phyloP scores from a whole-genome alignment of 2,329 filamentous ascomycete species.

The Fusarium burgessii region DNA sequence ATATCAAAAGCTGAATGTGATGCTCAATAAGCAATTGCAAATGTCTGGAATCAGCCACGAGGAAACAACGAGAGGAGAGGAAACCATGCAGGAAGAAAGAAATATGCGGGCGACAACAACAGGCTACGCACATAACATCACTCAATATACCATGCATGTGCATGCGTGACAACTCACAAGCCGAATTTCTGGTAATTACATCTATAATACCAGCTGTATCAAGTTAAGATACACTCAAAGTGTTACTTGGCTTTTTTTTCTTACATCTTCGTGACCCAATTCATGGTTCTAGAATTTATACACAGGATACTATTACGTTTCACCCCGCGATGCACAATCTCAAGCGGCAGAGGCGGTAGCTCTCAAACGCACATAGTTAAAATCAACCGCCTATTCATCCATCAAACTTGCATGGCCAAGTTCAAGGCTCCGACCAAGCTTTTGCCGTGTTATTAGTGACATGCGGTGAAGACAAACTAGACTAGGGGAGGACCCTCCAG shows the following conservation, averaged over 20 bases:
- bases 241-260: conserved; percentile 5
- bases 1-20: conserved; percentile 4
- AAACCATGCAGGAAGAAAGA: conserved; percentile 9
- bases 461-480: conserved; percentile 42
- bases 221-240: conserved; percentile 1
- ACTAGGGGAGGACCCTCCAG: conserved; percentile 22
- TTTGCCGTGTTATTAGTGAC: conserved; percentile 31
- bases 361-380: conserved; percentile 9
- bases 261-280: background rate
- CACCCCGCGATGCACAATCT: conserved; percentile 22
- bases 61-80: conserved; percentile 1
- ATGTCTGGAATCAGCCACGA: conserved; percentile 26
- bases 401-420: conserved; percentile 40
- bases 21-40: conserved; percentile 9
- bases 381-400: conserved; percentile 3
- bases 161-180: conserved; percentile 9
- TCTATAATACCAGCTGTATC: conserved; percentile 1
- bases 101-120: background rate
- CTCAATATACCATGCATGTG: conserved; percentile 25
- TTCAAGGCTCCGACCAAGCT: conserved; percentile 25
- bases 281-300: conserved; percentile 14
- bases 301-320: conserved; percentile 29
- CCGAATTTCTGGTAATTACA: conserved; percentile 5
- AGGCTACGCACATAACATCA: background rate
- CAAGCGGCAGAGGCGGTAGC: conserved; percentile 15